Percentiles rank a stretch among this genome's conserved stretches.
These are phyloP conservation scores for Aspergillus viridinutans DNA, from an alignment of 2,329 filamentous ascomycete genomes.

Conservation along the genomic window DNA sequence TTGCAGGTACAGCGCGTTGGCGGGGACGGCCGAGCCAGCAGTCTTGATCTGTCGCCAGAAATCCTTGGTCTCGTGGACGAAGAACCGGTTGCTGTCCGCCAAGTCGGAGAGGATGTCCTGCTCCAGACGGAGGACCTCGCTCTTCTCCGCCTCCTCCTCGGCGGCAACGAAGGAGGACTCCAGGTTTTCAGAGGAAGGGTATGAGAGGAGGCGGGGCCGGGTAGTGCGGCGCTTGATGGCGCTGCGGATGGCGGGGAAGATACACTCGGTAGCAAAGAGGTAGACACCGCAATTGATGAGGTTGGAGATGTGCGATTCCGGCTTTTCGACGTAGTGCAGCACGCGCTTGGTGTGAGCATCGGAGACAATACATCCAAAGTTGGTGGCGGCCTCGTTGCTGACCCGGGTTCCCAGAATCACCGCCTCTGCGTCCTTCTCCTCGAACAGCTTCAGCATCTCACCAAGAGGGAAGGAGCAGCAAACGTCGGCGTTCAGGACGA, in stretches of 20 bases:
- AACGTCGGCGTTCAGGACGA: constrained; percentile 96
- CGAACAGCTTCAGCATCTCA: constrained; percentile 92
- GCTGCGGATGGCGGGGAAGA: constrained; percentile 90
- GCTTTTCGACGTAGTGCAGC: constrained; percentile 98
- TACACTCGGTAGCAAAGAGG: constrained; percentile 90
- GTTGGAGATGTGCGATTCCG: constrained; percentile 94
- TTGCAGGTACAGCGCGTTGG: constrained; percentile 93
- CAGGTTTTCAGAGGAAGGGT: constrained; percentile 92
- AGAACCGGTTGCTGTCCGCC: constrained; percentile 96
- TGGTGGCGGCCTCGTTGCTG: constrained; percentile 82
- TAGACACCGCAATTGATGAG: constrained; percentile 99
- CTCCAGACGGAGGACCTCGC: constrained; percentile 86
- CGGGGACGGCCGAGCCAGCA: constrained; percentile 91
- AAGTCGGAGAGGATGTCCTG: constrained; percentile 95
- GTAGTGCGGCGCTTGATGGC: constrained; percentile 95
- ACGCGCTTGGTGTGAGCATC: constrained; percentile 92
- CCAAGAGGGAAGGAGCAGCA: constrained; percentile 97
- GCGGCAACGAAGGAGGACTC: constrained; percentile 63
- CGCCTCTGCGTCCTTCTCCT: constrained; percentile 92
- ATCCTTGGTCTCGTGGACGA: constrained; percentile 96
- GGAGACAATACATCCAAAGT: constrained; percentile 97
- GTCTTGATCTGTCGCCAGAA: constrained; percentile 99
- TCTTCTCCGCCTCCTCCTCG: constrained; percentile 71
- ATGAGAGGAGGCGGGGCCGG: constrained; percentile 85
- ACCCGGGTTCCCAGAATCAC: constrained; percentile 93